Base-by-base conservation (phyloP, 352 stramenopile genomes). In the Phytopythium mirpurense region DNA sequence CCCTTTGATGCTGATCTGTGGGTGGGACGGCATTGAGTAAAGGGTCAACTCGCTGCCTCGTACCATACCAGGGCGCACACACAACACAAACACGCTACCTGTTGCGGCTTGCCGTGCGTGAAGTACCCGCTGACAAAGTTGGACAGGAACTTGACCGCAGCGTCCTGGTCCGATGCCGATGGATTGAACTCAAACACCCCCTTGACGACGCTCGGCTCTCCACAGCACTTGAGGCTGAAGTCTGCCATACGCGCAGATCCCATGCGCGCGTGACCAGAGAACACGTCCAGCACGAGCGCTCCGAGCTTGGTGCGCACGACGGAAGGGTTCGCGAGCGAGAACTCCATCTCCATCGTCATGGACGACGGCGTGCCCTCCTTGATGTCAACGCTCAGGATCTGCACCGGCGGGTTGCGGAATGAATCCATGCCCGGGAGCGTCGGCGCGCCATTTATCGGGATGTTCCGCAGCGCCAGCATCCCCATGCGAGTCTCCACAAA, bases 101-200 rank as follows among this genome's bases (percentile, higher is more conserved):
- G 48, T 56, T 93, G 83, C 3, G 69, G 51, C 56, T 68, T 61
- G 4, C 76, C 79, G 46, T 80, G 58, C 3, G 82, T 90, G 47
- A 88, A 93, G 62, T 88, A 93, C 3, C 83, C 83, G 23, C 55
- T 83, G 7, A 93, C 83, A 57, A 93, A 93, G 44, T 90, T 90
- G 3, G 83, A 93, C n/a, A 93, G 61, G 51, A 93, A 93, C 31
- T 51, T 70, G 31, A 72, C 59, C 12, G 78, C 65, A 16, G 53
- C 66, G 0, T 42, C 47, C 15, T 70, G 24, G 36, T 86, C 74
- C 2, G 37, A 38, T 10, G 29, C 27, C 0, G 51, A 49, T 16
- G 83, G 83, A 21, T 73, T 55, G n/a, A 88, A 89, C 21, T 69
- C 59, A 29, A 93, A 93, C 29, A 23, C 70, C 36, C 81, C 83